Conservation (phyloP, 306 rosid species). For the Cicer cuneatum region DNA sequence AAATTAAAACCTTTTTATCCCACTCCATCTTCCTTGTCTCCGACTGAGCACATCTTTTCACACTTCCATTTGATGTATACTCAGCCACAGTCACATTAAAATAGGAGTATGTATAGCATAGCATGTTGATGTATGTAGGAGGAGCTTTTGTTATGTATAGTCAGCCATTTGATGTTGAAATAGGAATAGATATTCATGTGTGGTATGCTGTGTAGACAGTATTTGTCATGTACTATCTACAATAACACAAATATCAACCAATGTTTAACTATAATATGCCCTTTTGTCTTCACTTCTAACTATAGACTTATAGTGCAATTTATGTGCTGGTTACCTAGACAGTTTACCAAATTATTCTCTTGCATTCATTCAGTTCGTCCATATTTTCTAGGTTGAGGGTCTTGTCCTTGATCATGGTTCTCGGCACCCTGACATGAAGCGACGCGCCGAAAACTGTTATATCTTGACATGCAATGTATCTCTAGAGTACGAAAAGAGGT, state of each 20-base stretch:
- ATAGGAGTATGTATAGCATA: too few relatives aligned
- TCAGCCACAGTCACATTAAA: too few relatives aligned
- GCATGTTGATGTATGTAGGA: too few relatives aligned
- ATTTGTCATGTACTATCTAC: background rate
- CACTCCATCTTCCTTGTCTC: too few relatives aligned
- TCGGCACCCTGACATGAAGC: slow-evolving; percentile 99
- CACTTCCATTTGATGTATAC: too few relatives aligned
- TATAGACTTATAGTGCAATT: background rate
- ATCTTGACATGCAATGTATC: slow-evolving; percentile 91
- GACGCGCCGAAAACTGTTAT: slow-evolving; percentile 87
- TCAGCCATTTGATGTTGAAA: too few relatives aligned
- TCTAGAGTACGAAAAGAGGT: slow-evolving; percentile 96
- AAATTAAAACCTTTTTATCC: too few relatives aligned
- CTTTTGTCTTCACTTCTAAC: background rate
- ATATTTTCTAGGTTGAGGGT: slow-evolving; percentile 80
- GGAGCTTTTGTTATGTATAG: too few relatives aligned
- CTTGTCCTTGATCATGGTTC: slow-evolving; percentile 99
- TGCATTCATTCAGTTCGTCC: slow-evolving; percentile 22
- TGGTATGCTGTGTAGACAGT: background rate
- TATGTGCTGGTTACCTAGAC: slow-evolving; percentile 7
- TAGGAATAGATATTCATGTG: background rate
- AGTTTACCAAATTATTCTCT: background rate
- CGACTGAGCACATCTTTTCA: too few relatives aligned
- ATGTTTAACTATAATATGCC: background rate
- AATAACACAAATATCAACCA: background rate